These are phyloP conservation scores for Carex sylvatica DNA, from an alignment of 202 grass and related monocot species.

Conservation along the genomic window DNA sequence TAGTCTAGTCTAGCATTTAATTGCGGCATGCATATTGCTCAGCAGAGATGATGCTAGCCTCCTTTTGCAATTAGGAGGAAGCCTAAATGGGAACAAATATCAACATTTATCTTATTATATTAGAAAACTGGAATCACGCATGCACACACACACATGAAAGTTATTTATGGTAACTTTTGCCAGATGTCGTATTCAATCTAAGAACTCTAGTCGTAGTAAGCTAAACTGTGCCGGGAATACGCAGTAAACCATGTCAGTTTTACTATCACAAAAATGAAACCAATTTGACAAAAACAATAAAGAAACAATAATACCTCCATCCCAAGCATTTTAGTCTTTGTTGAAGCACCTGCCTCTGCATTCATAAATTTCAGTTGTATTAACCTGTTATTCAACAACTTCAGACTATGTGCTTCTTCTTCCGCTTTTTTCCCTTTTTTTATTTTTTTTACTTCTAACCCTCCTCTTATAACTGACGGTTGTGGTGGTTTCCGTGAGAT, in stretches of 20 bases:
- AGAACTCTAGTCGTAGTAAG: no score
- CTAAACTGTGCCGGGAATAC: neutral
- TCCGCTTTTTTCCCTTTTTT: slow-evolving; percentile 46
- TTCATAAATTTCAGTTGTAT: slow-evolving; percentile 72
- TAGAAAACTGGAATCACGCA: neutral
- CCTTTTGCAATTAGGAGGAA: neutral
- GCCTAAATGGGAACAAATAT: slow-evolving; percentile 1
- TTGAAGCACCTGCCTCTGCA: slow-evolving; percentile 32
- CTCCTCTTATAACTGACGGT: slow-evolving; percentile 38
- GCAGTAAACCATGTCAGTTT: neutral
- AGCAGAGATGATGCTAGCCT: neutral
- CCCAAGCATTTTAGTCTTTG: slow-evolving; percentile 35
- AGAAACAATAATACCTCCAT: slow-evolving; percentile 45
- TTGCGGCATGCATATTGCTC: neutral
- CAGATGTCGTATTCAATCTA: no score
- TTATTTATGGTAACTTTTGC: neutral
- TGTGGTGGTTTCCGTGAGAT: slow-evolving; percentile 51
- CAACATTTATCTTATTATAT: slow-evolving; percentile 1
- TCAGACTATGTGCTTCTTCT: slow-evolving; percentile 61
- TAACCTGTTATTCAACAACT: slow-evolving; percentile 56
- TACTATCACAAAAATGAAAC: neutral
- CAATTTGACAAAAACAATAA: neutral
- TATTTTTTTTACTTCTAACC: slow-evolving; percentile 36
- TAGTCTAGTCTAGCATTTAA: neutral
- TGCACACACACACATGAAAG: neutral